Evolutionary conservation across 2,329 filamentous ascomycete species (phyloP).

Genomic region (Ophiostoma australiae): DNA sequence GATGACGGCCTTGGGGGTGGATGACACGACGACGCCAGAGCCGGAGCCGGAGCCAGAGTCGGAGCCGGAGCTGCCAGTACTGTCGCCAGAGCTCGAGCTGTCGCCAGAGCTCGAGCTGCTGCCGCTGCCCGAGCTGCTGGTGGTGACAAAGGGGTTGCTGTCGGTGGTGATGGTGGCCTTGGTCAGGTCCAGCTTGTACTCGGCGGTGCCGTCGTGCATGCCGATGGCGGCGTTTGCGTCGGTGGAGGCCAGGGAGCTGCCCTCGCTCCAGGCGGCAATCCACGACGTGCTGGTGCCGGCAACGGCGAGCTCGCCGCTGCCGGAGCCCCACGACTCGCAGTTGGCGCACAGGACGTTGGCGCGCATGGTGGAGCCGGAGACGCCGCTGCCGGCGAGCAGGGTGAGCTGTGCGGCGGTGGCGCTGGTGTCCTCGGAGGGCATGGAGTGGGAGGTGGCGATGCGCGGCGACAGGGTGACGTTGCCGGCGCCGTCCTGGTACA

Average conservation of each 20-base stretch:
- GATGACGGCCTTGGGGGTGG: slow-evolving; percentile 25
- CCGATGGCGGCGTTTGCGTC: slow-evolving; percentile 39
- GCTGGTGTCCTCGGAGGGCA: slow-evolving; percentile 44
- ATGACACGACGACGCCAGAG: not conserved
- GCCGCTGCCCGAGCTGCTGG: slow-evolving; percentile 19
- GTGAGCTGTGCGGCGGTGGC: slow-evolving; percentile 42
- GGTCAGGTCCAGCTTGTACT: slow-evolving; percentile 47
- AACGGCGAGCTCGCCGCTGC: slow-evolving; percentile 42
- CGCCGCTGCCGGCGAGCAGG: slow-evolving; percentile 55
- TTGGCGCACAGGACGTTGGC: slow-evolving; percentile 56
- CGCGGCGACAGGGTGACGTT: slow-evolving; percentile 61
- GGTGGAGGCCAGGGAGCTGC: slow-evolving; percentile 43
- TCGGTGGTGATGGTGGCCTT: slow-evolving; percentile 44
- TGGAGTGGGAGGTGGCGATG: slow-evolving; percentile 42
- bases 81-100: slow-evolving; percentile 14
- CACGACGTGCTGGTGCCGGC: slow-evolving; percentile 41
- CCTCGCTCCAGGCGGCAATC: slow-evolving; percentile 53
- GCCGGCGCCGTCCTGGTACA: slow-evolving; percentile 54
- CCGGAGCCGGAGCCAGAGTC: slow-evolving; percentile 1
- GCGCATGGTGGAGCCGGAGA: slow-evolving; percentile 48
- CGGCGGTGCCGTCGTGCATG: slow-evolving; percentile 43
- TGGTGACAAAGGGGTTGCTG: slow-evolving; percentile 48
- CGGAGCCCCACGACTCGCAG: slow-evolving; percentile 46
- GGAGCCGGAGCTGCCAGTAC: slow-evolving; percentile 14
- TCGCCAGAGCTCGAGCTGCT: slow-evolving; percentile 3